Conservation (phyloP, 2,329 filamentous ascomycete species). For the Pochonia chlamydosporia region DNA sequence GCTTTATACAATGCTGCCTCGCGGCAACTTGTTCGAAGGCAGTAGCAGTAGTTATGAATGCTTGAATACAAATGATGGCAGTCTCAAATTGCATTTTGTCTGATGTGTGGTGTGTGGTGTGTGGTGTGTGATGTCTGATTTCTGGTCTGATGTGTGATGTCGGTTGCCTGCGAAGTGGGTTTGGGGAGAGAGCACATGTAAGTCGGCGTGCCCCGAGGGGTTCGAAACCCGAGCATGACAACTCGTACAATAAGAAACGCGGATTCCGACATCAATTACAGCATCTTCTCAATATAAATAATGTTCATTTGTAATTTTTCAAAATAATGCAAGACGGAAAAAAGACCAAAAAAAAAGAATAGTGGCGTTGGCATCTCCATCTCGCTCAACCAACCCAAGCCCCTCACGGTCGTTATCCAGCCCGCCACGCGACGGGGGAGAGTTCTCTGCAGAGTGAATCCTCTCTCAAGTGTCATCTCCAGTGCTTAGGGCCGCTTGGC, state of each 20-base stretch:
- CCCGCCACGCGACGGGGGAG: slow-evolving; percentile 66
- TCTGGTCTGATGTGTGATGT: too few relatives aligned
- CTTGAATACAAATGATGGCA: slow-evolving; percentile 11
- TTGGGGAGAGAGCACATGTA: too few relatives aligned
- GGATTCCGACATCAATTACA: too few relatives aligned
- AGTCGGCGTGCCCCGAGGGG: too few relatives aligned
- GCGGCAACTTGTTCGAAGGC: slow-evolving; percentile 34
- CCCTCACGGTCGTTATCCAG: slow-evolving; percentile 60
- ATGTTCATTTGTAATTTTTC: too few relatives aligned
- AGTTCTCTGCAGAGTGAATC: slow-evolving; percentile 67
- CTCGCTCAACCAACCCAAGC: slow-evolving; percentile 51
- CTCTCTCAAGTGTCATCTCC: slow-evolving; percentile 65
- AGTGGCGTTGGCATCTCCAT: slow-evolving; percentile 49
- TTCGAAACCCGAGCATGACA: too few relatives aligned
- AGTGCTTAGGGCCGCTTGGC: slow-evolving; percentile 60
- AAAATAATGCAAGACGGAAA: too few relatives aligned
- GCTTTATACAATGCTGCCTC: slow-evolving; percentile 41
- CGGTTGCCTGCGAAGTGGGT: too few relatives aligned
- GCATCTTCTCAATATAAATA: too few relatives aligned
- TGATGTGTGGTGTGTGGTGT: too few relatives aligned
- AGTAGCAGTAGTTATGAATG: slow-evolving; percentile 9
- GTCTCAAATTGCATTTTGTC: neutral
- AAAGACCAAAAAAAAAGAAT: slow-evolving; percentile 28
- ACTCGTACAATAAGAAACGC: too few relatives aligned
- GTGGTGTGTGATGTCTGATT: too few relatives aligned